Evolutionary conservation across 2,329 filamentous ascomycete species (phyloP), one percentile per base, ranked within the genome.

Genomic region (Alternaria triticimaculans): DNA sequence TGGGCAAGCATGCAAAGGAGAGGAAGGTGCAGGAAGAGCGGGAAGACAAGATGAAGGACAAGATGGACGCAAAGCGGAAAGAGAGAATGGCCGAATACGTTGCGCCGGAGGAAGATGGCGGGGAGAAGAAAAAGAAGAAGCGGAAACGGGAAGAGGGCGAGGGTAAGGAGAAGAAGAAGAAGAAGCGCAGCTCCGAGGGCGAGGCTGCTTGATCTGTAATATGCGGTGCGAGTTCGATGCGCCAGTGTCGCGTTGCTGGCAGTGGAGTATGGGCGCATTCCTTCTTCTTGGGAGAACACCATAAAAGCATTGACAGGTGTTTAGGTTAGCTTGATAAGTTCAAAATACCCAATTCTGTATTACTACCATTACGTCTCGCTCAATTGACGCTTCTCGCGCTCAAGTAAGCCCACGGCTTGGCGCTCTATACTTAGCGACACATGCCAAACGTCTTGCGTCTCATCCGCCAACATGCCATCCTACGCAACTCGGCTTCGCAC

Each of bases 1-100:
- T 99, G 77, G 90, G 90, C 77, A 97, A 97, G 85, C 89, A 94
- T 76, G 94, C 93, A 64, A 97, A 97, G 86, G 93, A 97, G 76
- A 87, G 94, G 65, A 91, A 90, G 58, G 89, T 86, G 50, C 90
- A 92, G 81, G 91, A 95, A 77, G 92, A 93, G 76, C 86, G 93
- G 69, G 87, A 93, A 76, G 93, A 96, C 80, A 90, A 91, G 81
- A 94, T 97, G 83, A 91, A 89, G 81, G 86, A 89, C 81, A 95
- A 94, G 85, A 95, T 94, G 85, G 91, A 91, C 69, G 93, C 96
- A 80, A 96, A 93, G 87, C 87, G 91, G 82, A 91, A 90, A 80
- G 92, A 96, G 83, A 87, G 94, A 64, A 90, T 93, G 80, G 89
- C 91, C 78, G 93, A 96, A 59, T 98, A 94, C 80, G 87, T 96